phyloP scores from a whole-genome alignment of 2,329 filamentous ascomycete species.

The Claviceps fusiformis region DNA sequence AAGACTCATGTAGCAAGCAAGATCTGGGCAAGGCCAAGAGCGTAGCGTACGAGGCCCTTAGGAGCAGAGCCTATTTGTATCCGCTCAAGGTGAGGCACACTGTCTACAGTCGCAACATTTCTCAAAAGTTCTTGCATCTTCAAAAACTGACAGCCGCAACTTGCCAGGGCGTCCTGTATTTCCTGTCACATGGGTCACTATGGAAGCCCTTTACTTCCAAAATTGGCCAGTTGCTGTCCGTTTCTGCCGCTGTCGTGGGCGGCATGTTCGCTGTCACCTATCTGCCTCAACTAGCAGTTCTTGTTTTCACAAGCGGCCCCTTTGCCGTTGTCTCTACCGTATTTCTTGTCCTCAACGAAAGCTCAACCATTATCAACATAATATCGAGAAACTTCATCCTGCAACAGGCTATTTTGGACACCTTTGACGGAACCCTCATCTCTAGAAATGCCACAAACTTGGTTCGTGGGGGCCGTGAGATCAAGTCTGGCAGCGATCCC shows the following conservation, averaged over 20 bases:
- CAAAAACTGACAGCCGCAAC: not conserved
- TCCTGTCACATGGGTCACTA: conserved; percentile 38
- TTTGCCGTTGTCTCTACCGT: conserved; percentile 61
- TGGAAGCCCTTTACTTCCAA: conserved; percentile 46
- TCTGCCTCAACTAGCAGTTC: conserved; percentile 66
- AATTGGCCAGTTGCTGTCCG: conserved; percentile 47
- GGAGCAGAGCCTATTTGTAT: conserved; percentile 72
- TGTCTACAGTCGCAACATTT: not conserved
- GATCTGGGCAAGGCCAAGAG: conserved; percentile 55
- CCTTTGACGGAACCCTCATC: conserved; percentile 65
- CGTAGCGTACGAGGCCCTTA: conserved; percentile 54
- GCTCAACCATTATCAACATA: conserved; percentile 42
- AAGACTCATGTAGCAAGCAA: conserved; percentile 35
- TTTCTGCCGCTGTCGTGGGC: conserved; percentile 59
- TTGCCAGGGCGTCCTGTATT: conserved; percentile 43
- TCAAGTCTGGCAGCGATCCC: conserved; percentile 48
- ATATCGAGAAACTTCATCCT: conserved; percentile 59
- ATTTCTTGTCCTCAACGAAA: conserved; percentile 52
- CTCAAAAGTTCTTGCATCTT: too few relatives aligned
- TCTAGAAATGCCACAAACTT: conserved; percentile 40
- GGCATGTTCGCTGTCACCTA: conserved; percentile 86
- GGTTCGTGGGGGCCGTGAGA: conserved; percentile 60
- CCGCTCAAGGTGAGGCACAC: conserved; percentile 49
- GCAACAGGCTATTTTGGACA: conserved; percentile 71
- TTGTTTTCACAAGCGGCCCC: conserved; percentile 75